Conservation (phyloP, 73 alveolate genomes). For the Paraurostyla sp. region DNA sequence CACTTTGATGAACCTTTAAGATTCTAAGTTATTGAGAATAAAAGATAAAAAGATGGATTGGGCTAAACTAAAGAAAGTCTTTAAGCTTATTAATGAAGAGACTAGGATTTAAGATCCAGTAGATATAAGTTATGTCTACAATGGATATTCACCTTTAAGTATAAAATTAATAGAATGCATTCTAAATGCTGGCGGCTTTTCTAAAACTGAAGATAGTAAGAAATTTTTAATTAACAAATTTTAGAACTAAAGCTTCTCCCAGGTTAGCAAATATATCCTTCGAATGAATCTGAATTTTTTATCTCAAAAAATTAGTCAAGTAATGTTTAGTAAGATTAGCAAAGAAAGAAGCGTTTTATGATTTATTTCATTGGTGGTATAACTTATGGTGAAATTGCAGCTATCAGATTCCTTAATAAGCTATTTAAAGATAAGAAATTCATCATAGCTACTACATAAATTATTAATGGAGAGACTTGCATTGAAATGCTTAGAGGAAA, state of each 20-base stretch:
- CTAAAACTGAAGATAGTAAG: conserved; percentile 72
- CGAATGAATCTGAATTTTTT: conserved; percentile 78
- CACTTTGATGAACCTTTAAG: conserved; percentile 67
- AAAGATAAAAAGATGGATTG: conserved; percentile 67
- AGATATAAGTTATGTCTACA: conserved; percentile 79
- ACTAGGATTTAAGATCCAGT: conserved; percentile 66
- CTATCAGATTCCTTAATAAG: conserved; percentile 74
- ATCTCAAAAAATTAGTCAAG: conserved; percentile 42
- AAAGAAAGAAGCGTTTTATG: conserved; percentile 76
- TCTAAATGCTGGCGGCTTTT: conserved; percentile 77
- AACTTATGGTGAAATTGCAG: conserved; percentile 89
- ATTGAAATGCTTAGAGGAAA: conserved; percentile 41
- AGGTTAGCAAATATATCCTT: conserved; percentile 40
- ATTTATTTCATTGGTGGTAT: conserved; percentile 89
- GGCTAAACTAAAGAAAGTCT: conserved; percentile 71
- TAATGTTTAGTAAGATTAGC: background rate
- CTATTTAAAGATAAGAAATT: conserved; percentile 34
- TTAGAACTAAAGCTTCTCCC: conserved; percentile 64
- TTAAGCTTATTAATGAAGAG: conserved; percentile 75
- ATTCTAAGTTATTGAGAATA: conserved; percentile 43
- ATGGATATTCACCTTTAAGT: conserved; percentile 88
- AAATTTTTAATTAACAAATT: conserved; percentile 53
- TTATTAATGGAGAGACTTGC: conserved; percentile 57
- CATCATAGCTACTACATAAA: conserved; percentile 53
- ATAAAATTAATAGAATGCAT: conserved; percentile 80